phyloP scores from a whole-genome alignment of 2,329 filamentous ascomycete genomes.

The Sporothrix curviconia region DNA sequence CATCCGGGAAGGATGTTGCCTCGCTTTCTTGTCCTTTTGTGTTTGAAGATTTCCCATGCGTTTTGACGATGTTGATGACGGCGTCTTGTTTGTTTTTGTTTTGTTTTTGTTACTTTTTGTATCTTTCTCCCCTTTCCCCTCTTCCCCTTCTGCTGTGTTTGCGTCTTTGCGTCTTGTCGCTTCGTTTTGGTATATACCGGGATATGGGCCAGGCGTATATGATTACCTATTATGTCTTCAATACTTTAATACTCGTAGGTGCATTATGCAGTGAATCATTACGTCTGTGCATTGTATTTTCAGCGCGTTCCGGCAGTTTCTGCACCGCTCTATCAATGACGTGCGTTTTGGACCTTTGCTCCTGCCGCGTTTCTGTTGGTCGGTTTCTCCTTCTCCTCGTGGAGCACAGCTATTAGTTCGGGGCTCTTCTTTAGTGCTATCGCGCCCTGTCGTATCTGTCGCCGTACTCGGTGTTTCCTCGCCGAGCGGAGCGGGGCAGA shows the following conservation, averaged over 20 bases:
- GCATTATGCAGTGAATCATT: not conserved
- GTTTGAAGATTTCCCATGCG: too few relatives aligned
- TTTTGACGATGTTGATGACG: constrained; percentile 5
- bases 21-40: not conserved
- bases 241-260: not conserved
- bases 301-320: not conserved
- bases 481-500: too few relatives aligned
- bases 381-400: not conserved
- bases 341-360: not conserved
- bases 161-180: not conserved
- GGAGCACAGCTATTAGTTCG: not conserved
- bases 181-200: not conserved
- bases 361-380: not conserved
- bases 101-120: not conserved
- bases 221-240: not conserved
- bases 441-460: too few relatives aligned
- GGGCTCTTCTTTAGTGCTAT: too few relatives aligned
- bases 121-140: not conserved
- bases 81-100: not conserved
- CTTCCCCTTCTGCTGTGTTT: not conserved
- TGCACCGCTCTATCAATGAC: not conserved
- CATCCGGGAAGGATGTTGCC: too few relatives aligned
- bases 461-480: too few relatives aligned
- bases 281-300: not conserved
- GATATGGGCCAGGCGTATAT: not conserved